These are phyloP conservation scores for Mortierella sp. DNA, from an alignment of 371 early-diverging fungal genomes.

Conservation along the genomic window DNA sequence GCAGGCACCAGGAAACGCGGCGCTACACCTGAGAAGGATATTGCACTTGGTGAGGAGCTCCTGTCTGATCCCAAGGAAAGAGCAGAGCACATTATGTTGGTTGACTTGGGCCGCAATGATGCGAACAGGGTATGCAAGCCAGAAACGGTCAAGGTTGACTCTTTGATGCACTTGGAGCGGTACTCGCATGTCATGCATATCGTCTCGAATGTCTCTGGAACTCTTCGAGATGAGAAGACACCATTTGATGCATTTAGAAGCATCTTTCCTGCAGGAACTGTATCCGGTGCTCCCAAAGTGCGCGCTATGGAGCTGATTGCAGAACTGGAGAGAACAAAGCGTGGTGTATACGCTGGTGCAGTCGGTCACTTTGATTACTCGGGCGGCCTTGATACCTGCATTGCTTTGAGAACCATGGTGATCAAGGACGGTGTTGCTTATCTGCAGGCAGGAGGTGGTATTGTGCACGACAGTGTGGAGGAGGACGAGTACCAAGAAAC, in stretches of 20 bases:
- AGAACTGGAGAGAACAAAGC: constrained; percentile 88
- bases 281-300: constrained; percentile 97
- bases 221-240: constrained; percentile 86
- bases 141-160: constrained; percentile 90
- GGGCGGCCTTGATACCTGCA: constrained; percentile 94
- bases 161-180: constrained; percentile 95
- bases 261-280: constrained; percentile 98
- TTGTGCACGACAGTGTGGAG: constrained; percentile 94
- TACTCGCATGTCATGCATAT: constrained; percentile 99
- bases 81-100: constrained; percentile 97
- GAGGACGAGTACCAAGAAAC: constrained; percentile 95
- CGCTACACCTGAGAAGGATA: constrained; percentile 81
- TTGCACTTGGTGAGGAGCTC: constrained; percentile 84
- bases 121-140: constrained; percentile 95
- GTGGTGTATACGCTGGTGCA: constrained; percentile 96
- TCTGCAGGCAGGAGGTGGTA: constrained; percentile 95
- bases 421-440: constrained; percentile 95
- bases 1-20: constrained; percentile 97
- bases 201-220: constrained; percentile 93
- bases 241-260: constrained; percentile 95
- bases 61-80: constrained; percentile 92
- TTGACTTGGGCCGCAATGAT: constrained; percentile 98
- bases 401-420: constrained; percentile 97
- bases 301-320: constrained; percentile 94
- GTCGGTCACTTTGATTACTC: constrained; percentile 96